Base-by-base conservation (phyloP, 2,329 filamentous ascomycete species). In the Fusarium camptoceras region DNA sequence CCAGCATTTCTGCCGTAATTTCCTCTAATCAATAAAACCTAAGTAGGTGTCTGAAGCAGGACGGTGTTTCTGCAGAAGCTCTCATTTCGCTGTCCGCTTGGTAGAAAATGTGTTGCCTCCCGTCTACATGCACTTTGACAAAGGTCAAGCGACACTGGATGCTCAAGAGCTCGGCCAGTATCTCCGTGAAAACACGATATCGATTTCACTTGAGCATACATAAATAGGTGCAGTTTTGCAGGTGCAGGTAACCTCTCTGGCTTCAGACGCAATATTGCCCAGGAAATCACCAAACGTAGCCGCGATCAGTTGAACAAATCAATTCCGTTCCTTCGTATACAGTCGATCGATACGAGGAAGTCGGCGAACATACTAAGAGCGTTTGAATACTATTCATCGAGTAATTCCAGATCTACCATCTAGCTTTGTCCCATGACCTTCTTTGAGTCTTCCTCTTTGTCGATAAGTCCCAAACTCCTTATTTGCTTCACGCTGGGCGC, bases 401-500 rank as follows among this genome's bases (percentile, higher is more conserved):
- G 48, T 59, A 58, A 58, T 50, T 51, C 56, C 34, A 44, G 18
- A 43, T 62, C 43, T 42, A 24, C 25, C 46, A 39, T 60, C 70
- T 75, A 78, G 48, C 59, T 76, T 59, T 75, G 77, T 37, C 81
- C 82, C 53, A 88, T 73, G 60, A 88, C 85, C 78, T 87, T 86
- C 78, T 91, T 88, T 59, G 90, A 88, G 74, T 96, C 92, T 75
- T 97, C 92, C 73, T 96, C 91, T 81, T 94, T 94, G 77, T 91
- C 91, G 75, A 98, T 78, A 72, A 98, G 81, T 46, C 95, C 95
- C 68, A 98, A 81, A 80, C 92, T 94, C 81, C 94, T 87, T 86
- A 98, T 97, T 84, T 96, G 89, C 64, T 92, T 93, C 8, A 92
- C 92, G 70, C 88, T 94, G 65, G 94, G 94, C 62, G 89, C 91